A percentile compares a stretch with the other conserved stretches of the same genome.
These are phyloP conservation scores for Triticum timopheevii DNA, from an alignment of 176 grass and related monocot genomes.

Conservation along the genomic window DNA sequence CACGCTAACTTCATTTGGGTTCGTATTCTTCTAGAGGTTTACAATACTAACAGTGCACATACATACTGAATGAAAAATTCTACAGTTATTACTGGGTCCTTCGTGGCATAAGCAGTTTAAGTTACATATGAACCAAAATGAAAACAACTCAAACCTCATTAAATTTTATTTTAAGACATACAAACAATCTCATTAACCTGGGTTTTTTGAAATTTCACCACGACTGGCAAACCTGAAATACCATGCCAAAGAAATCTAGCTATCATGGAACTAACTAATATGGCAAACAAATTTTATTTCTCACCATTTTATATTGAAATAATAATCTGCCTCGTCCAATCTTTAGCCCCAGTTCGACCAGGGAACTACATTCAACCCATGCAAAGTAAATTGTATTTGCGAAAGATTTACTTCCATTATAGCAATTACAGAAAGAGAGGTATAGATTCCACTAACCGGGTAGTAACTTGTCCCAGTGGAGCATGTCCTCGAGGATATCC, in stretches of 20 bases:
- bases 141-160: background rate
- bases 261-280: background rate
- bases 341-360: background rate
- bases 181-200: background rate
- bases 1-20: background rate
- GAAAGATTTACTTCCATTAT: background rate
- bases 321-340: background rate
- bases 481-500: conserved; percentile 90
- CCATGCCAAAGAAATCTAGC: background rate
- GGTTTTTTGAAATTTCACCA: background rate
- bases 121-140: conserved; percentile 16
- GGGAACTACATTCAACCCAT: background rate
- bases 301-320: background rate
- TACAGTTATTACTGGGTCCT: background rate
- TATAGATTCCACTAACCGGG: conserved; percentile 58
- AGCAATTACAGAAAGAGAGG: background rate
- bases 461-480: conserved; percentile 71
- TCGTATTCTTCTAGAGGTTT: background rate
- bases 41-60: background rate
- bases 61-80: background rate
- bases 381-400: conserved; percentile 17
- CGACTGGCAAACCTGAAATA: background rate
- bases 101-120: conserved; percentile 4
- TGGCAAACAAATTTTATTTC: background rate
- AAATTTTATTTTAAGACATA: background rate